A percentile compares a stretch with the other conserved stretches of the same genome.
Conservation (phyloP, 306 rosid genomes). For the Benincasa hispida region DNA sequence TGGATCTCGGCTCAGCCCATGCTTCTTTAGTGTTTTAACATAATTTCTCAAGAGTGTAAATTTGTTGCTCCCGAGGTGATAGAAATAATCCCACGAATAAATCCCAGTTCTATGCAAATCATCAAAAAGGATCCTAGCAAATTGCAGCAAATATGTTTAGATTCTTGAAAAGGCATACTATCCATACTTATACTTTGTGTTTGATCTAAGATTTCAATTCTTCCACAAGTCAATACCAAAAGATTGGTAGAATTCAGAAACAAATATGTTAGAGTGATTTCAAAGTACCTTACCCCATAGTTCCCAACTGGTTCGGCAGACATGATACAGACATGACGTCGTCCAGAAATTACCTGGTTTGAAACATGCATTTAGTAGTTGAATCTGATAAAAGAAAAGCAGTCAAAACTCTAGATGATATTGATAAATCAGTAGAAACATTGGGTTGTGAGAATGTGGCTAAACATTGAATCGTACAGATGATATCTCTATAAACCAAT, state of each 20-base stretch:
- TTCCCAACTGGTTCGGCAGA: constrained; percentile 77
- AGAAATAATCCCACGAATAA: constrained; percentile 71
- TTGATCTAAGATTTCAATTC: too few relatives aligned
- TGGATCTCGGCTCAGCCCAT: constrained; percentile 65
- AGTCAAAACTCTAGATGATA: neutral
- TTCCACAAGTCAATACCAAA: neutral
- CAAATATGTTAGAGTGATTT: neutral
- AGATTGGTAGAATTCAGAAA: neutral
- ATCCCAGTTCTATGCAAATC: constrained; percentile 91
- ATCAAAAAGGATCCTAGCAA: constrained; percentile 55
- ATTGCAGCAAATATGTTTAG: neutral
- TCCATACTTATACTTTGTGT: too few relatives aligned
- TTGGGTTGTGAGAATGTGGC: neutral
- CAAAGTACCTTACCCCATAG: constrained; percentile 86
- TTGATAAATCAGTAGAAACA: neutral
- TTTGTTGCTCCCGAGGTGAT: constrained; percentile 63
- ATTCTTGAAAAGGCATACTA: neutral
- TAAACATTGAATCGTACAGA: neutral
- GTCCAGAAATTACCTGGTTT: constrained; percentile 59
- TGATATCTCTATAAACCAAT: neutral
- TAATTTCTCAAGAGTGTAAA: constrained; percentile 59
- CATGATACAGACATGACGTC: constrained; percentile 73
- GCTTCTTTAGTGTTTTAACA: constrained; percentile 52
- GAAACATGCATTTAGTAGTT: neutral
- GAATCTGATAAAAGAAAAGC: neutral